Evolutionary conservation across 345 rosid species (phyloP).

Genomic region (Limnanthes douglasii): DNA sequence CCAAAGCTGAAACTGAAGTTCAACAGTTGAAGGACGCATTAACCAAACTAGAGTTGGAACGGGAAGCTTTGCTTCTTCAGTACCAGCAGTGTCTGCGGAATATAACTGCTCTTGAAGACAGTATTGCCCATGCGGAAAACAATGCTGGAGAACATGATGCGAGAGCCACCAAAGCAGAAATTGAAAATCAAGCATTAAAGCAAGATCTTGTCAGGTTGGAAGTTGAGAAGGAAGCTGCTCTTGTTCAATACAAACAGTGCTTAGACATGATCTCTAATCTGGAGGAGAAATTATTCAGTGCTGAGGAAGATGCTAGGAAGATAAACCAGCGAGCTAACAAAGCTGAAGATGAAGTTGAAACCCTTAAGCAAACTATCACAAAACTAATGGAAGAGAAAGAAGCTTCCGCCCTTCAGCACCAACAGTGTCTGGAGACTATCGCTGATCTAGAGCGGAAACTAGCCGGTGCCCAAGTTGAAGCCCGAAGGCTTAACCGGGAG

Average conservation of each 20-base stretch:
- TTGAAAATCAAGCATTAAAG: conserved; percentile 34
- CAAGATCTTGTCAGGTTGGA: conserved; percentile 37
- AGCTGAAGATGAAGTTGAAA: conserved; percentile 61
- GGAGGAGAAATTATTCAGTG: conserved; percentile 40
- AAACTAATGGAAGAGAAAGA: conserved; percentile 55
- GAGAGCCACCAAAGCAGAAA: conserved; percentile 51
- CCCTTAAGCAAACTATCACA: conserved; percentile 37
- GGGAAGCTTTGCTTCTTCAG: conserved; percentile 42
- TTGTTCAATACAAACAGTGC: conserved; percentile 34
- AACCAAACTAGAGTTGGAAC: conserved; percentile 40
- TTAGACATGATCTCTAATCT: conserved; percentile 42
- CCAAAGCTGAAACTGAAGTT: conserved; percentile 69
- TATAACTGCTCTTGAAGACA: conserved; percentile 41
- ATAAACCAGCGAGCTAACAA: conserved; percentile 35
- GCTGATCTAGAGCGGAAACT: conserved; percentile 52
- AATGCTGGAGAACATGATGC: conserved; percentile 47
- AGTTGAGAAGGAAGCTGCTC: conserved; percentile 56
- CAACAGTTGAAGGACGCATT: conserved; percentile 52
- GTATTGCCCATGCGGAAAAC: conserved; percentile 31
- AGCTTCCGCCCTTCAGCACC: conserved; percentile 49
- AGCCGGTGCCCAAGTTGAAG: conserved; percentile 46
- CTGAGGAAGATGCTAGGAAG: conserved; percentile 45
- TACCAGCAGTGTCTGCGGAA: conserved; percentile 64
- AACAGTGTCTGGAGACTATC: conserved; percentile 62
- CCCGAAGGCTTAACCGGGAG: conserved; percentile 50